Conservation (phyloP, 331 rosid species). For the Dryas integrifolia region DNA sequence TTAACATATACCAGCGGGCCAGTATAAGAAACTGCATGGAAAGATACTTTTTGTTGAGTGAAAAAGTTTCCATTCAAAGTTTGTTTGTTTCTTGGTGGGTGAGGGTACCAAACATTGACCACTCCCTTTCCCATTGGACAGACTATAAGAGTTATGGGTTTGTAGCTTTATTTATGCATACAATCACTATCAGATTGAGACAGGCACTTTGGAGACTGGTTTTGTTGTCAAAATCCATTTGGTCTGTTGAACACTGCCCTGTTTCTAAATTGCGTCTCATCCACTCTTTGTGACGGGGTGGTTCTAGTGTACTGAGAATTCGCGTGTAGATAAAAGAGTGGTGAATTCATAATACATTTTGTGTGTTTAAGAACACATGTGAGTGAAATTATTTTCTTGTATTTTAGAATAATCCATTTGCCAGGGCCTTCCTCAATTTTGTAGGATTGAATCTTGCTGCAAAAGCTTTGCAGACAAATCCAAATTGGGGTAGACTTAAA, state of each 20-base stretch:
- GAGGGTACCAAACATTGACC: constrained; percentile 39
- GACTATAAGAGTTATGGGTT: constrained; percentile 35
- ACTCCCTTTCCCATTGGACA: constrained; percentile 26
- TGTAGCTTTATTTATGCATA: constrained; percentile 3
- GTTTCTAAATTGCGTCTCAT: constrained; percentile 17
- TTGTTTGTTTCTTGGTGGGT: constrained; percentile 27
- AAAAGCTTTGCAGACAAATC: neutral
- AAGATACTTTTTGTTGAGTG: constrained; percentile 24
- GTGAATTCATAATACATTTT: too few species aligned
- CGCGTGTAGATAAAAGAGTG: too few species aligned
- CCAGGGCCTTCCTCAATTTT: neutral
- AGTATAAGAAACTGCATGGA: constrained; percentile 26
- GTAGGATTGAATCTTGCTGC: neutral
- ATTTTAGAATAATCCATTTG: neutral
- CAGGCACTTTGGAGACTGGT: constrained; percentile 19
- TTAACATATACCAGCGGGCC: neutral
- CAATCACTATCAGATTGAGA: constrained; percentile 40
- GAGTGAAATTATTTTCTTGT: too few species aligned
- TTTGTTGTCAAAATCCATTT: constrained; percentile 24
- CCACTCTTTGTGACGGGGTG: constrained; percentile 3
- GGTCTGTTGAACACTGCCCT: constrained; percentile 26
- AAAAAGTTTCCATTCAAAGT: constrained; percentile 15
- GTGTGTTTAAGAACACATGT: too few species aligned
- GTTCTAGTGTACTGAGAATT: too few species aligned
- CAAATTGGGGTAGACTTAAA: neutral